A percentile compares a stretch with the other conserved stretches of the same genome.
phyloP scores from a whole-genome alignment of 2,329 filamentous ascomycete genomes.

The Penicillium sp. region DNA sequence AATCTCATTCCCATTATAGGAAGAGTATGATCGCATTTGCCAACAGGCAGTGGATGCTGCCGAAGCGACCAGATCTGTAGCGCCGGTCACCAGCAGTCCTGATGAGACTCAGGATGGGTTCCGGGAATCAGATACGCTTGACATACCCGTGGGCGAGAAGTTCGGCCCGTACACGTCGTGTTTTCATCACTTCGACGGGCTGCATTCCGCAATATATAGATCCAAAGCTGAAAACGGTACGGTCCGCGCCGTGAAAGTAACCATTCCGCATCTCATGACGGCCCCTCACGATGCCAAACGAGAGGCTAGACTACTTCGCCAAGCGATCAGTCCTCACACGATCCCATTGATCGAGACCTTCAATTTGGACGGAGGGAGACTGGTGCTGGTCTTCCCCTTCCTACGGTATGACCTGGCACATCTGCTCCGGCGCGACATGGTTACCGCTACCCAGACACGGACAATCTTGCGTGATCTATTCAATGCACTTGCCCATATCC shows the following conservation, averaged over 20 bases:
- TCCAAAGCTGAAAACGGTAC: constrained; percentile 45
- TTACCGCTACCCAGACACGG: constrained; percentile 38
- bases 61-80: constrained; percentile 20
- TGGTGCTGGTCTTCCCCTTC: constrained; percentile 82
- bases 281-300: constrained; percentile 77
- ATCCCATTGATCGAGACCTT: constrained; percentile 70
- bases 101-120: constrained; percentile 19
- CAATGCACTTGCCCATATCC: constrained; percentile 64
- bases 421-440: constrained; percentile 53
- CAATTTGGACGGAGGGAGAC: constrained; percentile 60
- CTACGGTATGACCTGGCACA: constrained; percentile 66
- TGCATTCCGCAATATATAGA: constrained; percentile 80
- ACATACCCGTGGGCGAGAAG: constrained; percentile 25
- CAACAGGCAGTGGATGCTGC: constrained; percentile 36
- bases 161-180: constrained; percentile 56
- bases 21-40: constrained; percentile 49
- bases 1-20: constrained; percentile 42
- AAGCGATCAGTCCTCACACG: constrained; percentile 54
- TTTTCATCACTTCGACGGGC: constrained; percentile 57
- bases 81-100: constrained; percentile 21
- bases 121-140: constrained; percentile 20
- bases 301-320: constrained; percentile 69
- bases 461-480: constrained; percentile 64
- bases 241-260: constrained; percentile 76
- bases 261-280: constrained; percentile 64